Evolutionary conservation across 345 rosid species (phyloP).

Genomic region (Excoecaria agallocha): DNA sequence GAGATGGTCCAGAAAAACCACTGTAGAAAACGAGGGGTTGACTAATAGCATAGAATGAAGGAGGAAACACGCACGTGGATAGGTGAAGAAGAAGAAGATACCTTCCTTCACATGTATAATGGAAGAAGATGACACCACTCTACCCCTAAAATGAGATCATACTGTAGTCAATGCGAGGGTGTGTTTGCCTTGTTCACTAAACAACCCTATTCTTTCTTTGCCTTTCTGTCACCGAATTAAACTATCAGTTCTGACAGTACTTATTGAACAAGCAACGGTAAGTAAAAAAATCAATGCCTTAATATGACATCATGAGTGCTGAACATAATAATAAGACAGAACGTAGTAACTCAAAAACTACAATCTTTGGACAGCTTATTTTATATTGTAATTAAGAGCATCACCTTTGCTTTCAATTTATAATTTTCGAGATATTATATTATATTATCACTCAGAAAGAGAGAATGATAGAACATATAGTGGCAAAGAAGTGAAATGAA

Average conservation of each 20-base stretch:
- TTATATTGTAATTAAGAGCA: too few relatives aligned
- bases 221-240: neutral
- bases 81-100: neutral
- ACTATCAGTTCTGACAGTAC: conserved; percentile 21
- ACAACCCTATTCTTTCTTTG: neutral
- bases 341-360: neutral
- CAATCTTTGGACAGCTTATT: too few relatives aligned
- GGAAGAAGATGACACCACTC: neutral
- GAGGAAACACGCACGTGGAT: conserved; percentile 2
- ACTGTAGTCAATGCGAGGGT: conserved; percentile 3
- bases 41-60: neutral
- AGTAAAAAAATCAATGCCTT: neutral
- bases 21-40: conserved; percentile 17
- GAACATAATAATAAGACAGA: conserved; percentile 20
- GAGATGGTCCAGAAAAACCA: conserved; percentile 4
- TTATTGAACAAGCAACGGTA: conserved; percentile 31
- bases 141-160: conserved; percentile 21
- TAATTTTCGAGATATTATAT: too few relatives aligned
- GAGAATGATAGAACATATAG: too few relatives aligned
- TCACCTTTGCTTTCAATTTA: too few relatives aligned
- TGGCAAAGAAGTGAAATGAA: too few relatives aligned
- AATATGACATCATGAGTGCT: conserved; percentile 33
- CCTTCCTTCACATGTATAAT: neutral
- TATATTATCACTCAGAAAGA: too few relatives aligned
- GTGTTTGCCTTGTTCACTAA: conserved; percentile 11